These are phyloP conservation scores for Carnegiea gigantea DNA, from an alignment of 179 eudicot genomes.

Conservation along the genomic window DNA sequence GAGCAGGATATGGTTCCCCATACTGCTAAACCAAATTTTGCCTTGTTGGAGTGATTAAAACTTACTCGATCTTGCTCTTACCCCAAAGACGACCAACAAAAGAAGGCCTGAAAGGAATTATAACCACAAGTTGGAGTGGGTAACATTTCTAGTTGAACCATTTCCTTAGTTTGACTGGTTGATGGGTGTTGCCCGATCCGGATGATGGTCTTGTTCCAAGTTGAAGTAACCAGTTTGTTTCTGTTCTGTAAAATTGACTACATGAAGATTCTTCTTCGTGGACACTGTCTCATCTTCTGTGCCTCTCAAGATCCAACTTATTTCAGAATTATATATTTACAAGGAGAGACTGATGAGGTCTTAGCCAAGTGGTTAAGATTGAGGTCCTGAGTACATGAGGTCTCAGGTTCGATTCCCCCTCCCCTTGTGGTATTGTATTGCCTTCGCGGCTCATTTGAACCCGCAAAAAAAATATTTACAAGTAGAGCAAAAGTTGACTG, in stretches of 20 bases:
- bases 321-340: not conserved
- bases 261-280: not conserved
- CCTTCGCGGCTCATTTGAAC: too few relatives aligned
- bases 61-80: not conserved
- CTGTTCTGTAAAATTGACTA: not conserved
- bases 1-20: not conserved
- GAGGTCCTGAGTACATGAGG: too few relatives aligned
- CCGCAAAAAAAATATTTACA: too few relatives aligned
- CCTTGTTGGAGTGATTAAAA: not conserved
- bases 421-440: too few relatives aligned
- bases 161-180: not conserved
- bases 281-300: not conserved
- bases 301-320: conserved; percentile 3
- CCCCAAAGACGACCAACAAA: not conserved
- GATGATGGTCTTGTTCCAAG: not conserved
- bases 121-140: not conserved
- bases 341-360: too few relatives aligned
- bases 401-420: too few relatives aligned
- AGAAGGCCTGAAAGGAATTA: not conserved
- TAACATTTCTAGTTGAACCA: not conserved
- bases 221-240: not conserved
- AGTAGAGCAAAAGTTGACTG: too few relatives aligned
- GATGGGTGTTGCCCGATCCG: not conserved
- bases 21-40: not conserved
- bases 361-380: too few relatives aligned